Percentiles rank a stretch among this genome's conserved stretches.
Evolutionary conservation across 2,329 filamentous ascomycete species (phyloP).

Genomic region (Diplodia corticola): DNA sequence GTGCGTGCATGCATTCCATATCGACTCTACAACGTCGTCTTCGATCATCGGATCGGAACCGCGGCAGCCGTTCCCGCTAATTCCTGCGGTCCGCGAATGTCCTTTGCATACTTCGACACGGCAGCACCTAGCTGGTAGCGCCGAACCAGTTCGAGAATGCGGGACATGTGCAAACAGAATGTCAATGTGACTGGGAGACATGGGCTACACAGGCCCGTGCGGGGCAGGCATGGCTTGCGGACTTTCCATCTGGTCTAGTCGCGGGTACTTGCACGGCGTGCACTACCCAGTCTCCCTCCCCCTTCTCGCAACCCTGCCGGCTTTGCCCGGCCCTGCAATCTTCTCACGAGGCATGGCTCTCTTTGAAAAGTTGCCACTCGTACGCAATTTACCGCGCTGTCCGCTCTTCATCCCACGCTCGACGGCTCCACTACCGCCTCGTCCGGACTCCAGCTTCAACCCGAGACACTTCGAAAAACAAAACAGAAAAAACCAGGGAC

Average conservation of each 20-base stretch:
- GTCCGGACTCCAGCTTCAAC: background rate
- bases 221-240: background rate
- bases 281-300: background rate
- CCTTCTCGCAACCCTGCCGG: background rate
- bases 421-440: background rate
- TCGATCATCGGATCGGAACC: background rate
- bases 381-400: background rate
- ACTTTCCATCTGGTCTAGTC: background rate
- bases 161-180: background rate
- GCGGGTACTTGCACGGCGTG: background rate
- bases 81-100: background rate
- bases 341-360: background rate
- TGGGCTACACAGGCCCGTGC: background rate
- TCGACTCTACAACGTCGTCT: background rate
- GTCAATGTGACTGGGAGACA: background rate
- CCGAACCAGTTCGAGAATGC: background rate
- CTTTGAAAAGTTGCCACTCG: background rate
- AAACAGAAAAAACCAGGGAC: background rate
- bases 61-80: background rate
- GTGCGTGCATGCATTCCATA: background rate
- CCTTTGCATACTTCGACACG: background rate
- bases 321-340: background rate
- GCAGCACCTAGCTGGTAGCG: background rate
- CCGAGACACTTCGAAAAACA: slow-evolving; percentile 1
- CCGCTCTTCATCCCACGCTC: background rate